Evolutionary conservation across 2,329 filamentous ascomycete species (phyloP).

Genomic region (Beauveria sp.): DNA sequence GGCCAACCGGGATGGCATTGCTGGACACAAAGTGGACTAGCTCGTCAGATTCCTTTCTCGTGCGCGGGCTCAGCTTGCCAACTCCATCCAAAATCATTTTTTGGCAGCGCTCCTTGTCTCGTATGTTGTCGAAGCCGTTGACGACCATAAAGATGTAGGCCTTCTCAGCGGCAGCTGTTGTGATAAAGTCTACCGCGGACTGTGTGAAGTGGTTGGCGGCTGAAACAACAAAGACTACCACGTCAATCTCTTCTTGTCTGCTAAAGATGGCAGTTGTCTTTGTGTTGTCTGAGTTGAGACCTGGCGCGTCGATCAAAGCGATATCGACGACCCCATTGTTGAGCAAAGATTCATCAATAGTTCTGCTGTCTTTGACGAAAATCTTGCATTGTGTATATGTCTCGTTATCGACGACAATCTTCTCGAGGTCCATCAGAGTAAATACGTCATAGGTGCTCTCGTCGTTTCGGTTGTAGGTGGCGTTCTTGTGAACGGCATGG

Average conservation of each 20-base stretch:
- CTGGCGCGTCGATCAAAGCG: conserved; percentile 91
- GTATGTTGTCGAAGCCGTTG: conserved; percentile 91
- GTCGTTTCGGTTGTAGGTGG: conserved; percentile 76
- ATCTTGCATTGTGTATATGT: conserved; percentile 94
- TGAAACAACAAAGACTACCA: conserved; percentile 96
- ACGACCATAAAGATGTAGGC: conserved; percentile 99
- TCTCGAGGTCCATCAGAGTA: conserved; percentile 67
- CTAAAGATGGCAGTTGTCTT: conserved; percentile 98
- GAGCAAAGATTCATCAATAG: conserved; percentile 85
- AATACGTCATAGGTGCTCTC: conserved; percentile 93
- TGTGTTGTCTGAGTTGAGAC: conserved; percentile 89
- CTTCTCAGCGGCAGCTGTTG: conserved; percentile 91
- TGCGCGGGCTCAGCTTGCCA: conserved; percentile 76
- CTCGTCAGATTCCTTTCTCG: conserved; percentile 85
- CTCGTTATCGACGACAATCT: conserved; percentile 82
- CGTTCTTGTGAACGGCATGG: conserved; percentile 81
- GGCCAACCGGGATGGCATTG: conserved; percentile 76
- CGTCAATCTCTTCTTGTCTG: conserved; percentile 95
- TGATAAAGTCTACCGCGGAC: conserved; percentile 96
- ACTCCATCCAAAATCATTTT: conserved; percentile 93
- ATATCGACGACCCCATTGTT: conserved; percentile 99
- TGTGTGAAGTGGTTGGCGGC: conserved; percentile 97
- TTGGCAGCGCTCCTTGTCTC: conserved; percentile 83
- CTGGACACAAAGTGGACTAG: conserved; percentile 97
- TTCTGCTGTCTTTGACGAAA: conserved; percentile 83